A percentile compares a stretch with the other conserved stretches of the same genome.
These are phyloP conservation scores for Auricularia heimuer DNA, from an alignment of 768 basidiomycete species.

Conservation along the genomic window DNA sequence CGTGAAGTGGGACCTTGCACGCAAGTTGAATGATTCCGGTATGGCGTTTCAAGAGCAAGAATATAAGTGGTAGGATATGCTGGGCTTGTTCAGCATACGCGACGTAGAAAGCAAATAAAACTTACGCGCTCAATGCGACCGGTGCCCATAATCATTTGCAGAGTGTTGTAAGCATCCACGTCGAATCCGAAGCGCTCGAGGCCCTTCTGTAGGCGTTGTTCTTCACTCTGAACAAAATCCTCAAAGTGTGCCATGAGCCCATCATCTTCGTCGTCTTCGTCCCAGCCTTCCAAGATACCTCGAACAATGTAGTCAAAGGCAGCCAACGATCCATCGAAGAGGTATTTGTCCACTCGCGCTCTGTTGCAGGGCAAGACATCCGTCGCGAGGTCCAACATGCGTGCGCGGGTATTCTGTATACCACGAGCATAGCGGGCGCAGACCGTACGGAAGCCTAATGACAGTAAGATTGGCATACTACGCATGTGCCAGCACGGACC, in stretches of 20 bases:
- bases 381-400: conserved; percentile 10
- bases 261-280: conserved; percentile 13
- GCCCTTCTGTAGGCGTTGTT: conserved; percentile 18
- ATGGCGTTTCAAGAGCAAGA: conserved; percentile 25
- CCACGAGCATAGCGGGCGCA: conserved; percentile 1
- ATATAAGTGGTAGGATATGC: conserved; percentile 28
- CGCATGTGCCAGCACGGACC: conserved; percentile 13
- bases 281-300: conserved; percentile 8
- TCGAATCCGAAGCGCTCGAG: conserved; percentile 22
- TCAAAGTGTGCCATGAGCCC: conserved; percentile 17
- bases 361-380: conserved; percentile 15
- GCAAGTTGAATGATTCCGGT: conserved; percentile 19
- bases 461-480: background rate
- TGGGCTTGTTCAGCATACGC: conserved; percentile 5
- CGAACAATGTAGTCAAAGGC: conserved; percentile 6
- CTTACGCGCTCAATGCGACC: conserved; percentile 27
- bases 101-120: background rate
- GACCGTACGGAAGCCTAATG: background rate
- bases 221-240: conserved; percentile 17
- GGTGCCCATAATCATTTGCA: conserved; percentile 21
- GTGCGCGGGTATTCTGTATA: conserved; percentile 9
- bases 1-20: background rate
- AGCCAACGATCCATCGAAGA: conserved; percentile 10
- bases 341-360: conserved; percentile 17
- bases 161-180: conserved; percentile 23